Percentiles rank a stretch among this genome's conserved stretches.
Conservation (phyloP, 1,284 basidiomycete genomes). For the Apiotrichum sp. region DNA sequence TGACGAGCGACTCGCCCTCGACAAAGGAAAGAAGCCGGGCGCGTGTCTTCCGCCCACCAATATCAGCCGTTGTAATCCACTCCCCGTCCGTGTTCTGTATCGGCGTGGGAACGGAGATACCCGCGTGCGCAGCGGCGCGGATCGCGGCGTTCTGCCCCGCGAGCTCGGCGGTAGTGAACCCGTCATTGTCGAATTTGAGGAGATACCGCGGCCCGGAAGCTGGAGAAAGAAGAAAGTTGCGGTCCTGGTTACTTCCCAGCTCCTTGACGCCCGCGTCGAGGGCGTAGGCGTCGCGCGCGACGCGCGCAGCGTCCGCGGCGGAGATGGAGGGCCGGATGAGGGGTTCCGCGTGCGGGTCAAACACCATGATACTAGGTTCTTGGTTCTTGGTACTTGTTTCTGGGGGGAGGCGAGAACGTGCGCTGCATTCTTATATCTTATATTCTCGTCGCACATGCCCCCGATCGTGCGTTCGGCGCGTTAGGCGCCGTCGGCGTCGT, state of each 20-base stretch:
- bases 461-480: too few relatives aligned
- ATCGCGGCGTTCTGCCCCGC: conserved; percentile 10
- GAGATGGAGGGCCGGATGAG: conserved; percentile 6
- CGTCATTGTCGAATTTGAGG: conserved; percentile 15
- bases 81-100: neutral
- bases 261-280: conserved; percentile 5
- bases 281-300: neutral
- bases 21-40: conserved; percentile 10
- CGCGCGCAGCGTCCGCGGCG: neutral
- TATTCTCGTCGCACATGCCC: too few relatives aligned
- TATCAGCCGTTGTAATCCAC: neutral
- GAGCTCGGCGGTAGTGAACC: conserved; percentile 4
- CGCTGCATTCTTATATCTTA: too few relatives aligned
- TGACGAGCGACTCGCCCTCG: conserved; percentile 3
- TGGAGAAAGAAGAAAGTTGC: conserved; percentile 7
- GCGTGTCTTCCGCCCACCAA: neutral
- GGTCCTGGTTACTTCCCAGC: conserved; percentile 14
- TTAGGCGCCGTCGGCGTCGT: too few relatives aligned
- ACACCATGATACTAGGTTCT: neutral
- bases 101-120: conserved; percentile 1
- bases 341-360: conserved; percentile 8
- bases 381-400: too few relatives aligned
- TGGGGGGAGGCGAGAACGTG: too few relatives aligned
- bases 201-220: conserved; percentile 1
- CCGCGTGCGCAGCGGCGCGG: neutral